A percentile compares a stretch with the other conserved stretches of the same genome.
Evolutionary conservation across 257 asterid species (phyloP).

Genomic region (Scutellaria minor): DNA sequence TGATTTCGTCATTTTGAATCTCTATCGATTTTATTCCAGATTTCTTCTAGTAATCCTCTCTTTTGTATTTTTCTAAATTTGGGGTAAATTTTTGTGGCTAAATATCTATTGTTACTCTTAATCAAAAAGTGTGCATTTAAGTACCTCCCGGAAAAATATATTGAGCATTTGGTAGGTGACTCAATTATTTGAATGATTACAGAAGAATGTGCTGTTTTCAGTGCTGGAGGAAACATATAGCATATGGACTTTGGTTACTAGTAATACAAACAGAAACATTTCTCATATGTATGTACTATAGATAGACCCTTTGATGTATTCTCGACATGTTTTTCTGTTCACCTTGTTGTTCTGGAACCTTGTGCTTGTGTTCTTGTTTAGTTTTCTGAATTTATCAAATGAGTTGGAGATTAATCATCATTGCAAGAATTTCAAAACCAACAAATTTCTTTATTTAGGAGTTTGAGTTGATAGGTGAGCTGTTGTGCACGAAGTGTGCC

Average conservation of each 20-base stretch:
- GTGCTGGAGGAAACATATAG: not conserved
- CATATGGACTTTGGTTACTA: conserved; percentile 6
- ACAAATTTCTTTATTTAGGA: not conserved
- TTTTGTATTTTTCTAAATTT: not conserved
- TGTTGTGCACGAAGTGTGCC: not conserved
- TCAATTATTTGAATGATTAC: not conserved
- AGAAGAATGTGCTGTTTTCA: not conserved
- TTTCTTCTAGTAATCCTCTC: not conserved
- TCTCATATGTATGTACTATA: not conserved
- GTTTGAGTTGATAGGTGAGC: not conserved
- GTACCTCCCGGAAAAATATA: not conserved
- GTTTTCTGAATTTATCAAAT: not conserved
- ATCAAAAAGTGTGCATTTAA: conserved; percentile 4
- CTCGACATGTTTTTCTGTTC: not conserved
- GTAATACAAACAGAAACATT: not conserved
- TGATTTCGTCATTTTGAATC: not conserved
- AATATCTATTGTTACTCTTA: not conserved
- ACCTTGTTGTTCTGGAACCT: not conserved
- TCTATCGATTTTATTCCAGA: not conserved
- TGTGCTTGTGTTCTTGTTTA: not conserved
- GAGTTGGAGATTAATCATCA: not conserved
- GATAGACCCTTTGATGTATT: not conserved
- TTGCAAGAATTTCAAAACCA: not conserved
- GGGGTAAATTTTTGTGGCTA: conserved; percentile 7
- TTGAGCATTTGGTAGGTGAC: not conserved